These are phyloP conservation scores for Cladorrhinum sp. DNA, from an alignment of 2,329 filamentous ascomycete genomes.

Conservation along the genomic window DNA sequence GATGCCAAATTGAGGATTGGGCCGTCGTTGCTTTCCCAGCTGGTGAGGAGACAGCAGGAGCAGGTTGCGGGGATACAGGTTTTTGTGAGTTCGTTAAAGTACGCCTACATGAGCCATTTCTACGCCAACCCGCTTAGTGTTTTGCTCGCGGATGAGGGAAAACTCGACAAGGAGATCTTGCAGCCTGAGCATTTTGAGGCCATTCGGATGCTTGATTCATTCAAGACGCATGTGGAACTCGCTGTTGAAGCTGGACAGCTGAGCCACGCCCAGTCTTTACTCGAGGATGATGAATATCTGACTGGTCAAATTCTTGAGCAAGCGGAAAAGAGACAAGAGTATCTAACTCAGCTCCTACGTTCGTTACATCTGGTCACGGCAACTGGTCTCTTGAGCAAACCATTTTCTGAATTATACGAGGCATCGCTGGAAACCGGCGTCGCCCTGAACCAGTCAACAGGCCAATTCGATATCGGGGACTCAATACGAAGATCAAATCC, in stretches of 20 bases:
- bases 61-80: conserved; percentile 73
- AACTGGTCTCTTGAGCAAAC: conserved; percentile 35
- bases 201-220: conserved; percentile 66
- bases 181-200: conserved; percentile 64
- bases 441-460: conserved; percentile 38
- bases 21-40: conserved; percentile 56
- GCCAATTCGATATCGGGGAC: conserved; percentile 53
- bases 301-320: conserved; percentile 38
- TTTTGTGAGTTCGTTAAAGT: conserved; percentile 65
- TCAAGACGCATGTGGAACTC: conserved; percentile 53
- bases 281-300: conserved; percentile 60
- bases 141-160: conserved; percentile 44
- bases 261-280: conserved; percentile 47
- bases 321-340: conserved; percentile 25
- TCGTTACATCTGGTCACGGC: conserved; percentile 47
- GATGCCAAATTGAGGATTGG: conserved; percentile 62
- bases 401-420: conserved; percentile 59
- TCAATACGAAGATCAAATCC: conserved; percentile 60
- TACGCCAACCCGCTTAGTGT: conserved; percentile 74
- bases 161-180: conserved; percentile 37
- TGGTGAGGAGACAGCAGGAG: conserved; percentile 71
- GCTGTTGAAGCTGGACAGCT: conserved; percentile 43
- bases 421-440: conserved; percentile 58
- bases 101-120: conserved; percentile 83
- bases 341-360: conserved; percentile 44